phyloP scores from a whole-genome alignment of 1,284 basidiomycete species.

The Ceratobasidium sp. region DNA sequence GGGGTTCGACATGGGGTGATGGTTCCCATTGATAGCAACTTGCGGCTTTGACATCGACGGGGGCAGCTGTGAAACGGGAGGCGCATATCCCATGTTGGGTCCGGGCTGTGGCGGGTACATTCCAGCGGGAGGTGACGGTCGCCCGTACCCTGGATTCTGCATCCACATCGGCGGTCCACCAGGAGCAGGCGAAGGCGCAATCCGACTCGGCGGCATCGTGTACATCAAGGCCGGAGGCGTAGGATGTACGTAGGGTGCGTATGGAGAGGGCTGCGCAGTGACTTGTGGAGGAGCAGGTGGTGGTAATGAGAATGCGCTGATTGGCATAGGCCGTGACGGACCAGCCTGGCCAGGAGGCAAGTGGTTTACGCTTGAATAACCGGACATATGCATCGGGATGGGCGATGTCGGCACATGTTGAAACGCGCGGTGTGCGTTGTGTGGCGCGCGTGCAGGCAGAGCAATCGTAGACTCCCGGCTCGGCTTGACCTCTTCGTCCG shows the following conservation, averaged over 20 bases:
- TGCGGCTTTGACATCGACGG: slow-evolving; percentile 26
- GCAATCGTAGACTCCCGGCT: not conserved
- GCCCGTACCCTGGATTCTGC: slow-evolving; percentile 59
- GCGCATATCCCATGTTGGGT: slow-evolving; percentile 63
- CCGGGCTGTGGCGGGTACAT: slow-evolving; percentile 48
- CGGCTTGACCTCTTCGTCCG: slow-evolving; percentile 69
- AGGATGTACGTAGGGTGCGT: slow-evolving; percentile 67
- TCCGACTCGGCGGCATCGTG: slow-evolving; percentile 67
- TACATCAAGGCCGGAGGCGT: slow-evolving; percentile 68
- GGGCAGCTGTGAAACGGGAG: slow-evolving; percentile 51
- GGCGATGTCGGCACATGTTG: slow-evolving; percentile 78
- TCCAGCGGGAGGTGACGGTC: slow-evolving; percentile 44
- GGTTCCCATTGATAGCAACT: slow-evolving; percentile 30
- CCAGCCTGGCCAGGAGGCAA: slow-evolving; percentile 56
- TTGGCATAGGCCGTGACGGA: slow-evolving; percentile 22
- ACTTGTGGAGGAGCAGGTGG: slow-evolving; percentile 64
- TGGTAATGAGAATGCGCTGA: slow-evolving; percentile 56
- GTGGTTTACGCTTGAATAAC: slow-evolving; percentile 53
- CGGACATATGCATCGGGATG: slow-evolving; percentile 52
- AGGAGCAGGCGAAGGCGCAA: slow-evolving; percentile 65
- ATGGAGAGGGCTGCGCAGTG: slow-evolving; percentile 42
- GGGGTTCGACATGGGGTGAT: slow-evolving; percentile 30
- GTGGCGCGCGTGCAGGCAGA: slow-evolving; percentile 50
- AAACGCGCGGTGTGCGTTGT: slow-evolving; percentile 84
- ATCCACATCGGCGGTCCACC: slow-evolving; percentile 78